phyloP scores from a whole-genome alignment of 2,329 filamentous ascomycete species.

The Monilinia fructicola region DNA sequence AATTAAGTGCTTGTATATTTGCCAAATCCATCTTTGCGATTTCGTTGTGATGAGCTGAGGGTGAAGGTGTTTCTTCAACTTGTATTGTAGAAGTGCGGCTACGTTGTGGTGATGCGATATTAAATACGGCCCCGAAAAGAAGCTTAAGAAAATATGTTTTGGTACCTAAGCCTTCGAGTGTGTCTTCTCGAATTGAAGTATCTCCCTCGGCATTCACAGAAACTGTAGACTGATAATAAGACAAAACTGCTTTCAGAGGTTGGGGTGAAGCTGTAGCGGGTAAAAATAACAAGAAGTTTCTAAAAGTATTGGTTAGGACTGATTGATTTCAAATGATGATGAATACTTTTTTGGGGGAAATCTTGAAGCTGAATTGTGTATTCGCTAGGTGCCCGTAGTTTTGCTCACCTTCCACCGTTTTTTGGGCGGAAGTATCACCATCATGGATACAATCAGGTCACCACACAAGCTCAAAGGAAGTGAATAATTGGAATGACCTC shows the following conservation, averaged over 20 bases:
- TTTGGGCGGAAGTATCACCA: slow-evolving; percentile 2
- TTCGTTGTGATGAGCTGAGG: slow-evolving; percentile 13
- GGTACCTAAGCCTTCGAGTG: slow-evolving; percentile 92
- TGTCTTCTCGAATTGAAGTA: slow-evolving; percentile 86
- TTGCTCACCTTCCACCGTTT: not conserved
- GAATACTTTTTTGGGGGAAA: not conserved
- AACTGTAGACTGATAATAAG: slow-evolving; percentile 87
- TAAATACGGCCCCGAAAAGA: slow-evolving; percentile 74
- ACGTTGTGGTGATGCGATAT: slow-evolving; percentile 53
- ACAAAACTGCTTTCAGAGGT: slow-evolving; percentile 77
- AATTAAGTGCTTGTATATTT: slow-evolving; percentile 27
- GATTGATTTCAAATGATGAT: not conserved
- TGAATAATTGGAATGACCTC: not conserved
- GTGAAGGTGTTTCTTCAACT: slow-evolving; percentile 2
- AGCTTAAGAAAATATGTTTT: slow-evolving; percentile 65
- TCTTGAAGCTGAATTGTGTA: not conserved
- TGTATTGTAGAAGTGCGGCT: slow-evolving; percentile 27
- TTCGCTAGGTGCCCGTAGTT: not conserved
- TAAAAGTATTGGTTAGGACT: slow-evolving; percentile 42
- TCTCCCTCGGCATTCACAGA: slow-evolving; percentile 93
- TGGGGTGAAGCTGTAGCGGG: slow-evolving; percentile 62
- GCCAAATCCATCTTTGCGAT: slow-evolving; percentile 23
- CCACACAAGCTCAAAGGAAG: not conserved
- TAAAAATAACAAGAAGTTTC: slow-evolving; percentile 93
- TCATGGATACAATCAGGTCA: not conserved